Conservation (phyloP, 177 flowering plant genomes). For the Vitis hybrid region DNA sequence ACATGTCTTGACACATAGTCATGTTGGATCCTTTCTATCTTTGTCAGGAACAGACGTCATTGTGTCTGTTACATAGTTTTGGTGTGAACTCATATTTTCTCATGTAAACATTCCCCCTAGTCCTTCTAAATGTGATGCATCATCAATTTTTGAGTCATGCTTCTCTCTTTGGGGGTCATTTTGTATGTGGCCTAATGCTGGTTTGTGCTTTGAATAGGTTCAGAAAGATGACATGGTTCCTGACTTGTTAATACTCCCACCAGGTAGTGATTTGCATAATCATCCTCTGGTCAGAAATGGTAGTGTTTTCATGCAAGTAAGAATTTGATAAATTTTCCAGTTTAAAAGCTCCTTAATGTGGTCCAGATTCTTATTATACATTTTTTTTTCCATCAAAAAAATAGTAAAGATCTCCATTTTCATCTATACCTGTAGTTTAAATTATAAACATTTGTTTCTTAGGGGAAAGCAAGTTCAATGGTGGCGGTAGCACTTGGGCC, state of each 20-base stretch:
- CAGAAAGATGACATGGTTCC: slow-evolving; percentile 73
- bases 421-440: background rate
- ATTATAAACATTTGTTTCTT: background rate
- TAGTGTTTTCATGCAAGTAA: slow-evolving; percentile 83
- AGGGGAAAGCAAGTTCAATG: slow-evolving; percentile 97
- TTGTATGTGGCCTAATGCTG: slow-evolving; percentile 1
- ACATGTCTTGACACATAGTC: too few species aligned
- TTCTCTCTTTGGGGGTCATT: slow-evolving; percentile 1
- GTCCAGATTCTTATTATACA: background rate
- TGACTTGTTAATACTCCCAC: slow-evolving; percentile 76
- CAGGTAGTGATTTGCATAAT: slow-evolving; percentile 80
- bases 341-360: background rate
- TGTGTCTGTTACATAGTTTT: too few species aligned
- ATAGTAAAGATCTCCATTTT: background rate
- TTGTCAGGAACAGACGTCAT: too few species aligned
- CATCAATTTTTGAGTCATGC: background rate
- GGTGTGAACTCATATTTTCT: too few species aligned
- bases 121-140: too few species aligned
- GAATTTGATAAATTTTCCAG: slow-evolving; percentile 10
- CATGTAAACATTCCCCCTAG: too few species aligned
- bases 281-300: slow-evolving; percentile 77
- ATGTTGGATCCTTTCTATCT: too few species aligned
- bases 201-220: slow-evolving; percentile 45
- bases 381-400: background rate
- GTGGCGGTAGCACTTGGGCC: slow-evolving; percentile 85